A percentile compares a stretch with the other conserved stretches of the same genome.
Conservation (phyloP, 139 green algal species). For the Micromonas commoda region DNA sequence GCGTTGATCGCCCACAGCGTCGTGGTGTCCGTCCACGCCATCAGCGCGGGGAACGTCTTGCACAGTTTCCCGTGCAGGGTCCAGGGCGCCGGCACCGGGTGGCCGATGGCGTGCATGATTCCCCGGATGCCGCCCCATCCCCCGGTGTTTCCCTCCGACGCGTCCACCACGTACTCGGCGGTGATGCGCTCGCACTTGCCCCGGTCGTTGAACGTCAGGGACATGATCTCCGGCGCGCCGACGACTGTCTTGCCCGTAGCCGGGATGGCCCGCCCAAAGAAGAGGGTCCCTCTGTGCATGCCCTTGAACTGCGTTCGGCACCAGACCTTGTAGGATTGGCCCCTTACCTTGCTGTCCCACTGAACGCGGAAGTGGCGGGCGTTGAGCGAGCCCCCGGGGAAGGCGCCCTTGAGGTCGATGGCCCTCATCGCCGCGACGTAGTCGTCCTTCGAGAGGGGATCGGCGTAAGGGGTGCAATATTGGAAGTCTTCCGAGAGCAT, state of each 20-base stretch:
- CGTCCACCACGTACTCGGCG: conserved; percentile 19
- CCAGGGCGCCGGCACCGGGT: not conserved
- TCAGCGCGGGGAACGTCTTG: not conserved
- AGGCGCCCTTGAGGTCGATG: not conserved
- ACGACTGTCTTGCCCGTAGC: not conserved
- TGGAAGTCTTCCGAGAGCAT: not conserved
- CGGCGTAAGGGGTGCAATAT: not conserved
- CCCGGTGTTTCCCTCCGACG: conserved; percentile 11
- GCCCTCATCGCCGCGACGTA: not conserved
- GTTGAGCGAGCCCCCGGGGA: not conserved
- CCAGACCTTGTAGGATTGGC: conserved; percentile 13
- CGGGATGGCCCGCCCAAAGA: not conserved
- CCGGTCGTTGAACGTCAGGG: conserved; percentile 15
- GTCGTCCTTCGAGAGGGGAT: not conserved
- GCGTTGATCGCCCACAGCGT: conserved; percentile 3
- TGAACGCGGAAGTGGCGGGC: not conserved
- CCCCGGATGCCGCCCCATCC: conserved; percentile 15
- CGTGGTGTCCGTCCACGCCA: not conserved
- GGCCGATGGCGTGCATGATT: conserved; percentile 21
- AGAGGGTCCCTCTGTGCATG: conserved; percentile 7
- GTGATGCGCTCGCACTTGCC: conserved; percentile 10
- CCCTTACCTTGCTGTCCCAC: conserved; percentile 1
- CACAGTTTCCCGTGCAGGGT: not conserved
- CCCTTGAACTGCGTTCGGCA: conserved; percentile 7
- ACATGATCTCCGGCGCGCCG: not conserved